phyloP scores from a whole-genome alignment of 192 early-diverging fungal species.

The Powellomyces hirtus region DNA sequence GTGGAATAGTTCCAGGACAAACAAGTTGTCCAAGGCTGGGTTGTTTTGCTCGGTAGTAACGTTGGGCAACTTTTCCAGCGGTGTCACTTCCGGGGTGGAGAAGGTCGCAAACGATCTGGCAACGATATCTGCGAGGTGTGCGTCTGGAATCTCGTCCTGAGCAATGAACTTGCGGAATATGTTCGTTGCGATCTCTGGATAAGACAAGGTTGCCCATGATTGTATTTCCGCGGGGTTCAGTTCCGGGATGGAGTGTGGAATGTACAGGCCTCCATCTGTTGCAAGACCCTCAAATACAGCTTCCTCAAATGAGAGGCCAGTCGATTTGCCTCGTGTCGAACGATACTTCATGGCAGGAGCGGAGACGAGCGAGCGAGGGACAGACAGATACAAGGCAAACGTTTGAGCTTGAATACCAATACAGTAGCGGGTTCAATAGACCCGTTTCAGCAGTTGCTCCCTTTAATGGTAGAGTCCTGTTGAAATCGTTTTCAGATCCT shows the following conservation, averaged over 20 bases:
- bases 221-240: slow-evolving; percentile 68
- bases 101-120: slow-evolving; percentile 77
- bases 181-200: slow-evolving; percentile 75
- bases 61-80: slow-evolving; percentile 65
- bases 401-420: too few relatives aligned
- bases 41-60: slow-evolving; percentile 30
- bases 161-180: slow-evolving; percentile 86
- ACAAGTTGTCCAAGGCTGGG: slow-evolving; percentile 22
- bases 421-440: too few relatives aligned
- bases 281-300: slow-evolving; percentile 90
- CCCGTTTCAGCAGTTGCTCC: too few relatives aligned
- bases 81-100: slow-evolving; percentile 71
- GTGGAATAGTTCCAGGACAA: slow-evolving; percentile 89
- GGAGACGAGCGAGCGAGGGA: too few relatives aligned
- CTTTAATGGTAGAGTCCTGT: too few relatives aligned
- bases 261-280: slow-evolving; percentile 91
- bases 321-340: slow-evolving; percentile 79
- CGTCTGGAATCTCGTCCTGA: slow-evolving; percentile 68
- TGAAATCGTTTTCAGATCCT: too few relatives aligned
- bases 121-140: slow-evolving; percentile 67
- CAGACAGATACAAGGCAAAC: too few relatives aligned
- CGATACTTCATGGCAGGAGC: slow-evolving; percentile 76
- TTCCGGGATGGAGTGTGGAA: slow-evolving; percentile 80
- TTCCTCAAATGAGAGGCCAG: slow-evolving; percentile 71
- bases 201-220: slow-evolving; percentile 72